phyloP scores from a whole-genome alignment of 345 rosid species.

The Lepidium didymum region DNA sequence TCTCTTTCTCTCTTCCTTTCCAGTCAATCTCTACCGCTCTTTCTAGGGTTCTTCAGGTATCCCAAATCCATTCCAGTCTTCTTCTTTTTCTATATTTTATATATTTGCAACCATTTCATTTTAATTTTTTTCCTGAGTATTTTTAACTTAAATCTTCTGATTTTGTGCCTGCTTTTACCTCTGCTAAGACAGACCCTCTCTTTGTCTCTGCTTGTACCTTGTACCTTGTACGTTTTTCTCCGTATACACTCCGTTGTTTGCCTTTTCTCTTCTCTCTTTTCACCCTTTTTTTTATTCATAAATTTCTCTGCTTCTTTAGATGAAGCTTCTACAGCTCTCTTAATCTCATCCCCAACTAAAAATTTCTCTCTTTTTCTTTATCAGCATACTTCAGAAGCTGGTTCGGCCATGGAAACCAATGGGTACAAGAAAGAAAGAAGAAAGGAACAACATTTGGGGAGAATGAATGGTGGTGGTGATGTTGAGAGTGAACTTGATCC shows the following conservation, averaged over 20 bases:
- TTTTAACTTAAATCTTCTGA: slow-evolving; percentile 18
- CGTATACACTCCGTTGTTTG: slow-evolving; percentile 11
- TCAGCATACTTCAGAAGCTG: slow-evolving; percentile 1
- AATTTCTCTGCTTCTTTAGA: background rate
- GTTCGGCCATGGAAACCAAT: slow-evolving; percentile 48
- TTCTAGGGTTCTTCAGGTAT: slow-evolving; percentile 23
- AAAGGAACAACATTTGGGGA: slow-evolving; percentile 41
- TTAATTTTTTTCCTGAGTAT: background rate
- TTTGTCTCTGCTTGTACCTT: slow-evolving; percentile 17
- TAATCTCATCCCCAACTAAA: background rate
- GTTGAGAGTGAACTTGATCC: slow-evolving; percentile 72
- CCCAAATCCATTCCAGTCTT: background rate
- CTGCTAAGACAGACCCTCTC: slow-evolving; percentile 21
- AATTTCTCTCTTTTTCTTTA: background rate
- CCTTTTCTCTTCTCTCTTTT: slow-evolving; percentile 7
- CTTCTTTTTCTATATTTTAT: background rate
- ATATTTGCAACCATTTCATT: background rate
- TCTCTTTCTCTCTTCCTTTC: slow-evolving; percentile 1
- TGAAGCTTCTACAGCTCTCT: background rate
- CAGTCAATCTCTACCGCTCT: background rate
- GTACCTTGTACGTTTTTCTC: slow-evolving; percentile 15
- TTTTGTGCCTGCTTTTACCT: slow-evolving; percentile 12
- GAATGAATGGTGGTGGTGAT: slow-evolving; percentile 45
- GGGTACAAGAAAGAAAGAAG: slow-evolving; percentile 49
- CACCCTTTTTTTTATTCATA: background rate